Base-by-base conservation (phyloP, 2,329 filamentous ascomycete species). In the Setomelanomma holmii region DNA sequence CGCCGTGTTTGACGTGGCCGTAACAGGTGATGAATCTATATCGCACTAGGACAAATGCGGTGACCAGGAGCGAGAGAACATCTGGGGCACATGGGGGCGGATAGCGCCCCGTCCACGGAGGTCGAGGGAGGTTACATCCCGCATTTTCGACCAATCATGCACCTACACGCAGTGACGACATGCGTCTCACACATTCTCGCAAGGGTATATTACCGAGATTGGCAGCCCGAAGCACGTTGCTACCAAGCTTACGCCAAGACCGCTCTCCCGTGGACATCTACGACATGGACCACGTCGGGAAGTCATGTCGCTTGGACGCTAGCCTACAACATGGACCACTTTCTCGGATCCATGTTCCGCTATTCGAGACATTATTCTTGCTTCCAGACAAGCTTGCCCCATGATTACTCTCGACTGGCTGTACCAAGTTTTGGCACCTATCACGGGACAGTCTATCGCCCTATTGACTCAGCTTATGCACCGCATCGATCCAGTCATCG, bases 121-220 rank as follows among this genome's bases (percentile, higher is more conserved):
- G 14, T 24, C 43, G 30, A 42, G 38, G 16, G 30, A 43, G 46
- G 46, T 49, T 49, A 52, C 38, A 52, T 39, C 27, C 41, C 35
- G 41, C 42, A 41, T 8, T 33, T 45, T 24, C 35, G 20, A 23
- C 48, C 17, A 51, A 51, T 51, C 35, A 35, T 11, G 3, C n/a
- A 4, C 12, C 14, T 5, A 14, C 16, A 8, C n/a, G n/a, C n/a
- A 24, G 40, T 17, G 24, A 42, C 39, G 16, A 33, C 33, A 50
- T 19, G n/a, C 39, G 43, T 42, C 43, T 47, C 49, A 40, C 20
- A 17, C 24, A 22, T 30, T 40, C 19, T 20, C n/a, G 27, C 20
- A 8, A 20, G 22, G 34, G 41, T n/a, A 30, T 35, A 16, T 36
- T 45, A 34, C 48, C 17, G 12, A 17, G 19, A 35, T 5, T 8